Evolutionary conservation across 2,329 filamentous ascomycete species (phyloP).

Genomic region (Ophiocordyceps camponoti-saundersi): DNA sequence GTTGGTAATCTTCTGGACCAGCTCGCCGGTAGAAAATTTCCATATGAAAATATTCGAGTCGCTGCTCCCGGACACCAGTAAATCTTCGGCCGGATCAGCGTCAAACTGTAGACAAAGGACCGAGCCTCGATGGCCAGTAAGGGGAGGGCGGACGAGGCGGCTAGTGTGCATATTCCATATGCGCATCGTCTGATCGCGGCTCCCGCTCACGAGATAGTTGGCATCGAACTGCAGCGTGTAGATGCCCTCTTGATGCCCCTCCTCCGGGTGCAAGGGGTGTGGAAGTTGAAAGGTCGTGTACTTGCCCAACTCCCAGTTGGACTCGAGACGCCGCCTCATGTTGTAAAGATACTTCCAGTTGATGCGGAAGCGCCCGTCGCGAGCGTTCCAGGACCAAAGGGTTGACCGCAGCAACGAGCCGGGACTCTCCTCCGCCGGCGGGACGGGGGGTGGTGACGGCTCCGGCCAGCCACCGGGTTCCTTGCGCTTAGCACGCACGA

Average conservation of each 20-base stretch:
- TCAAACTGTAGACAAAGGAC: conserved; percentile 92
- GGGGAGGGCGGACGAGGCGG: conserved; percentile 62
- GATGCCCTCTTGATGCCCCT: conserved; percentile 83
- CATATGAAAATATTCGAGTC: conserved; percentile 84
- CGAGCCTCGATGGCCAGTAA: conserved; percentile 75
- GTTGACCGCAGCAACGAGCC: conserved; percentile 23
- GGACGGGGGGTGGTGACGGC: conserved; percentile 12
- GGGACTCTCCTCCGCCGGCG: conserved; percentile 9
- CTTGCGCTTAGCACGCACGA: conserved; percentile 17
- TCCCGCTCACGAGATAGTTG: conserved; percentile 74
- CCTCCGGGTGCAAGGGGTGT: conserved; percentile 60
- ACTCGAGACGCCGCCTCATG: conserved; percentile 67
- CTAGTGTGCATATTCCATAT: conserved; percentile 75
- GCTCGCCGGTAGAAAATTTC: conserved; percentile 87
- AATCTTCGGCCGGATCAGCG: conserved; percentile 70
- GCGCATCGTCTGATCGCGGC: conserved; percentile 83
- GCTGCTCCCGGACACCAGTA: conserved; percentile 91
- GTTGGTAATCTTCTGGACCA: conserved; percentile 62
- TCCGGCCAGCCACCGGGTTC: conserved; percentile 16
- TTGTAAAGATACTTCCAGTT: conserved; percentile 93
- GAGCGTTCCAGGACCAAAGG: conserved; percentile 33
- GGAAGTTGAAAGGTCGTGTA: conserved; percentile 82
- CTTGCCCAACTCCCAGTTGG: conserved; percentile 76
- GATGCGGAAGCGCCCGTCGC: conserved; percentile 39
- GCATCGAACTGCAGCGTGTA: conserved; percentile 85